Conservation (phyloP, 768 basidiomycete species). For the Kondoa subrosea region DNA sequence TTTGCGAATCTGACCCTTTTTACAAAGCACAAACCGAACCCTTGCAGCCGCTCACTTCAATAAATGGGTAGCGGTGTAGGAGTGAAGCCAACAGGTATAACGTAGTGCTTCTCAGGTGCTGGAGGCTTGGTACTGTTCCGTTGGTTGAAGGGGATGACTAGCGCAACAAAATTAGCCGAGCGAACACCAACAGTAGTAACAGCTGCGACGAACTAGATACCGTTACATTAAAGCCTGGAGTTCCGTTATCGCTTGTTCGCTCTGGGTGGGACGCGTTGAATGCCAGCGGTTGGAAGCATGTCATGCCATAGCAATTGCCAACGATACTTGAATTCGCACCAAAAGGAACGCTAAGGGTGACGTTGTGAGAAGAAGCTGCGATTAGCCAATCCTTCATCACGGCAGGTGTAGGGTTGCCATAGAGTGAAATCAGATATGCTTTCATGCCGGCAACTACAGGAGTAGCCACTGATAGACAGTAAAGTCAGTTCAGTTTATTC, state of each 20-base stretch:
- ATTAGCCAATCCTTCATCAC: not conserved
- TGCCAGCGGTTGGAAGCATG: not conserved
- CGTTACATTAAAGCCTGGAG: not conserved
- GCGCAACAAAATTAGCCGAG: no score
- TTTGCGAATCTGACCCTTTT: no score
- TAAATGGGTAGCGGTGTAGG: no score
- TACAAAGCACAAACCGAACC: no score
- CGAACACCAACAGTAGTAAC: no score
- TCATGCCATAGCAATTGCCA: not conserved
- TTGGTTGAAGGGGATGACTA: not conserved
- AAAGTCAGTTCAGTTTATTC: not conserved
- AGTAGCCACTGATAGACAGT: not conserved
- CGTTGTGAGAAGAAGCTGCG: not conserved
- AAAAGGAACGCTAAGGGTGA: not conserved
- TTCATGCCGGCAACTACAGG: not conserved
- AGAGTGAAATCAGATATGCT: not conserved
- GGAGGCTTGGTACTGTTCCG: not conserved
- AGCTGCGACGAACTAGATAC: no score
- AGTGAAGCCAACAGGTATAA: not conserved
- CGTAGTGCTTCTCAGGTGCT: not conserved
- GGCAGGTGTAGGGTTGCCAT: not conserved
- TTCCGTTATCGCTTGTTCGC: not conserved
- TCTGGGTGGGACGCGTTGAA: not conserved
- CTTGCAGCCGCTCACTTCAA: no score
- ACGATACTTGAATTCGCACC: not conserved